These are phyloP conservation scores for Xylaria sp. DNA, from an alignment of 2,329 filamentous ascomycete species.

Conservation along the genomic window DNA sequence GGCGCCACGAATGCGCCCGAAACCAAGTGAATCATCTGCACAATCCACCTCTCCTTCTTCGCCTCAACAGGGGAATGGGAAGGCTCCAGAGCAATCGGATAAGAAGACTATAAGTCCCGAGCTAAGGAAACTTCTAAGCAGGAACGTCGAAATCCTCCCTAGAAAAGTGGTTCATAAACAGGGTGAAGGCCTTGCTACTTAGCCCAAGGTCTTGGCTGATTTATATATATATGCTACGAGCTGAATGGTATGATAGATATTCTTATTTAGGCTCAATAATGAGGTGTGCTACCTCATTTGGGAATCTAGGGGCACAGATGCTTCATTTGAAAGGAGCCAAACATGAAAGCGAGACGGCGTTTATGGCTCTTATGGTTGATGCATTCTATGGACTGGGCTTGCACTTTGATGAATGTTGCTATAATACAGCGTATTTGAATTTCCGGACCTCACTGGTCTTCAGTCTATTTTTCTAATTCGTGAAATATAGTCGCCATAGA, in stretches of 20 bases:
- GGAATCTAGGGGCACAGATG: background rate
- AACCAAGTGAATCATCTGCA: constrained; percentile 35
- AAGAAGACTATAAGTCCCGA: constrained; percentile 69
- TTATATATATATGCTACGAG: constrained; percentile 23
- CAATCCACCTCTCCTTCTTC: constrained; percentile 37
- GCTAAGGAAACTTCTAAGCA: constrained; percentile 64
- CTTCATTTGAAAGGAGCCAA: constrained; percentile 2
- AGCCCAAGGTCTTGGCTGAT: constrained; percentile 19
- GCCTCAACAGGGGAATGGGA: constrained; percentile 48
- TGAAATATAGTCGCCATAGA: background rate
- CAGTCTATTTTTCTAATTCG: background rate
- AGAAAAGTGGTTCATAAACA: constrained; percentile 46
- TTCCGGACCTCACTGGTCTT: background rate
- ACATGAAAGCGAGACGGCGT: constrained; percentile 26
- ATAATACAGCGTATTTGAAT: background rate
- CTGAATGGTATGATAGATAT: constrained; percentile 30
- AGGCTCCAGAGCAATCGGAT: constrained; percentile 53
- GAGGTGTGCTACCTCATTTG: background rate
- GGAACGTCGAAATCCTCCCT: constrained; percentile 49
- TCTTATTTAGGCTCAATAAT: background rate
- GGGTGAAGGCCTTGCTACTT: constrained; percentile 42
- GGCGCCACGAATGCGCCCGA: constrained; percentile 54
- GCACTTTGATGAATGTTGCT: constrained; percentile 2
- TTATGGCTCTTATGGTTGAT: background rate
- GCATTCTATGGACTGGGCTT: background rate